Conservation (phyloP, 1,284 basidiomycete species). For the Rhizoctonia solani region DNA sequence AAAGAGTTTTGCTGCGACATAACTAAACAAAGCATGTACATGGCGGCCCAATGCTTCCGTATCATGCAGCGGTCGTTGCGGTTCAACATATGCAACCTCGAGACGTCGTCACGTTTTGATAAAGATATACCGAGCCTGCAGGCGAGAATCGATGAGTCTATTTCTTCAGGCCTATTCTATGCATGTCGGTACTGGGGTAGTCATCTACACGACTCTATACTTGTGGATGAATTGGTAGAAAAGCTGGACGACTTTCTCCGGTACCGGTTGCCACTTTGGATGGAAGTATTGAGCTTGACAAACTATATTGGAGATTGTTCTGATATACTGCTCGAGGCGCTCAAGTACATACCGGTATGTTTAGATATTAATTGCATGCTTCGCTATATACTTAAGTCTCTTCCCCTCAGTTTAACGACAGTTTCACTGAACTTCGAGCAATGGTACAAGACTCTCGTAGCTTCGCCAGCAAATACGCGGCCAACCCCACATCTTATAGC, state of each 20-base stretch:
- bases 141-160: not conserved
- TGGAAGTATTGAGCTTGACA: constrained; percentile 2
- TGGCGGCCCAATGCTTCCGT: not conserved
- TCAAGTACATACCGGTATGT: not conserved
- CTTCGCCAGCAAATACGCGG: not conserved
- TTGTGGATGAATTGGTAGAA: not conserved
- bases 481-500: not conserved
- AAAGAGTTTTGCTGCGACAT: not conserved
- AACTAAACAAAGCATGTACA: not conserved
- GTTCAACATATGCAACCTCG: not conserved
- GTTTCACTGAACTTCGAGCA: not conserved
- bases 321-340: not conserved
- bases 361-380: not conserved
- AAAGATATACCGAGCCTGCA: not conserved
- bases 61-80: not conserved
- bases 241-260: not conserved
- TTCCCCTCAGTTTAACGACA: not conserved
- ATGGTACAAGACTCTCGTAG: not conserved
- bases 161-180: not conserved
- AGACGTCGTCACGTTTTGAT: not conserved
- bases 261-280: not conserved
- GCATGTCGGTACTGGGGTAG: constrained; percentile 2
- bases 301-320: not conserved
- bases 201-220: not conserved
- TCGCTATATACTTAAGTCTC: not conserved